These are phyloP conservation scores for Fusarium xylarioides DNA, from an alignment of 2,329 filamentous ascomycete genomes.

Conservation along the genomic window DNA sequence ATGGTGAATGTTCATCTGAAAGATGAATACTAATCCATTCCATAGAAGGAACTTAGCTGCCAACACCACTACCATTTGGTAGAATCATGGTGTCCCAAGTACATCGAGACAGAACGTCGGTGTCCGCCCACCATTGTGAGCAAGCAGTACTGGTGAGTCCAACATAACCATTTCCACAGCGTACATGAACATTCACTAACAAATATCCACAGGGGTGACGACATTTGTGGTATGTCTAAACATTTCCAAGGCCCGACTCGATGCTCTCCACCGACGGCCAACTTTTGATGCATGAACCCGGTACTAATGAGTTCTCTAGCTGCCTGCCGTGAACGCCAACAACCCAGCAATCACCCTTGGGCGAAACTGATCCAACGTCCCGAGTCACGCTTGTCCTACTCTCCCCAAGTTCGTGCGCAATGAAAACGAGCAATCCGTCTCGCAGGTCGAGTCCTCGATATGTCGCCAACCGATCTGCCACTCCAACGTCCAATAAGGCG, in stretches of 20 bases:
- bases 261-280: conserved; percentile 2
- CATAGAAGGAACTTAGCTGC: conserved; percentile 61
- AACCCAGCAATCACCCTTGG: conserved; percentile 51
- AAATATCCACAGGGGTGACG: conserved; percentile 50
- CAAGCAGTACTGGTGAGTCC: conserved; percentile 56
- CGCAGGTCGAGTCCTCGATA: conserved; percentile 18
- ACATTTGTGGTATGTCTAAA: conserved; percentile 54
- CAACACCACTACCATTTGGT: conserved; percentile 61
- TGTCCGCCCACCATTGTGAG: conserved; percentile 55
- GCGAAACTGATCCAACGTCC: conserved; percentile 50
- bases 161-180: neutral
- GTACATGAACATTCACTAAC: conserved; percentile 36
- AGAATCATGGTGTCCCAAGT: conserved; percentile 57
- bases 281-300: conserved; percentile 5
- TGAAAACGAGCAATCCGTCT: conserved; percentile 19
- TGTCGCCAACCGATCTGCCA: conserved; percentile 24
- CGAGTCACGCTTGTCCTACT: conserved; percentile 42
- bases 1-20: neutral
- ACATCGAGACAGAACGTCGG: conserved; percentile 55
- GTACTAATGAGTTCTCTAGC: conserved; percentile 44
- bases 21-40: conserved; percentile 16
- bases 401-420: conserved; percentile 45
- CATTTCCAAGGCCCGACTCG: conserved; percentile 12
- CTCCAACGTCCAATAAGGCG: conserved; percentile 12
- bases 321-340: conserved; percentile 52